phyloP scores from a whole-genome alignment of 345 rosid species.

The Boechera stricta region DNA sequence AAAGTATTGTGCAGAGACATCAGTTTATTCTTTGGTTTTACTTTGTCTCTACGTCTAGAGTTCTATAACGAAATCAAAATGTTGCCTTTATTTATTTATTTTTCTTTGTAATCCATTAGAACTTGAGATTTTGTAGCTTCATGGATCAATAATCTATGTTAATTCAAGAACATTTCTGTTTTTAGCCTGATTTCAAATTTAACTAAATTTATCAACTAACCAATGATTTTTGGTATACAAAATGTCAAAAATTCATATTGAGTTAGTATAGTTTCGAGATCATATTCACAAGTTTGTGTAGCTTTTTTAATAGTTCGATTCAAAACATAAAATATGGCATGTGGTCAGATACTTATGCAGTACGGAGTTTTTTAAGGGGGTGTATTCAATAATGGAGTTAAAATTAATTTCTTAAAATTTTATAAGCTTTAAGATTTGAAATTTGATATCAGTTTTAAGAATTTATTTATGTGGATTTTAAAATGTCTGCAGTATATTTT shows the following conservation, averaged over 20 bases:
- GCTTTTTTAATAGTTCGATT: not conserved
- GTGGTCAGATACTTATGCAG: conserved; percentile 11
- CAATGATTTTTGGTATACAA: not conserved
- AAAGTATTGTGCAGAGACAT: conserved; percentile 40
- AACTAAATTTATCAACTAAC: conserved; percentile 1
- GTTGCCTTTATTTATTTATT: not conserved
- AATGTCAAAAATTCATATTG: not conserved
- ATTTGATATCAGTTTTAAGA: too few species aligned
- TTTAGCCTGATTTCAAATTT: not conserved
- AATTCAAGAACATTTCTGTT: not conserved
- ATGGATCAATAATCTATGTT: conserved; percentile 30
- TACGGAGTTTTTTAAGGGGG: not conserved
- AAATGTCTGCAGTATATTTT: too few species aligned
- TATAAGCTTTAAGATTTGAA: too few species aligned
- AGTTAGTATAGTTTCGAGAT: not conserved
- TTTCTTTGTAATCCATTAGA: not conserved
- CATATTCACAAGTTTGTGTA: not conserved
- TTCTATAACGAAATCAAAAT: conserved; percentile 26
- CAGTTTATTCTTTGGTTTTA: conserved; percentile 34
- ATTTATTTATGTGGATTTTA: too few species aligned
- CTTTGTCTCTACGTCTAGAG: conserved; percentile 30
- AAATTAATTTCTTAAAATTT: too few species aligned
- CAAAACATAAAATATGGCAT: not conserved
- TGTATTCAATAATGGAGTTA: too few species aligned
- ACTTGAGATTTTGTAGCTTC: conserved; percentile 36